phyloP scores from a whole-genome alignment of 257 asterid species.

The Penstemon newberryi region DNA sequence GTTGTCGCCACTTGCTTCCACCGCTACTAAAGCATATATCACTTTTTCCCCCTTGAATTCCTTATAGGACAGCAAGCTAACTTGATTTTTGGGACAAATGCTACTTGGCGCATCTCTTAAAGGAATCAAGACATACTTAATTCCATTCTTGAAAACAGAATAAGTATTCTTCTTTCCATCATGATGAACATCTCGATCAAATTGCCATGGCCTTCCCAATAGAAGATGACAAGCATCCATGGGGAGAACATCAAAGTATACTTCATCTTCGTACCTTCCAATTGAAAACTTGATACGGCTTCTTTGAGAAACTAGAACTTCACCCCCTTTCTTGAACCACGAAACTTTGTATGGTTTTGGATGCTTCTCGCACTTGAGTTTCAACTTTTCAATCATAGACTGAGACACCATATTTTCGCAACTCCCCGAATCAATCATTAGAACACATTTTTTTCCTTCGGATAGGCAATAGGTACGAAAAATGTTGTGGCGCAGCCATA shows the following conservation, averaged over 20 bases:
- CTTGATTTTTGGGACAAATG: neutral
- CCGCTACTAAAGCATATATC: neutral
- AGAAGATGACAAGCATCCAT: neutral
- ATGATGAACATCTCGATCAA: neutral
- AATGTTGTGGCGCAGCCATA: neutral
- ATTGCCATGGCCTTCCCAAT: neutral
- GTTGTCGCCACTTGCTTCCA: neutral
- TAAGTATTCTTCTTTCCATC: neutral
- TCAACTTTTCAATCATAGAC: neutral
- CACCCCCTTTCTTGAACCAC: neutral
- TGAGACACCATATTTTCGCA: neutral
- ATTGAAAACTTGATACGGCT: neutral
- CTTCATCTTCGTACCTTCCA: neutral
- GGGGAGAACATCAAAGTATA: neutral
- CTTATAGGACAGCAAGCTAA: neutral
- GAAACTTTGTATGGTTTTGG: neutral
- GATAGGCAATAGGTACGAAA: neutral
- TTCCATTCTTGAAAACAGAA: neutral
- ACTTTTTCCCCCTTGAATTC: neutral
- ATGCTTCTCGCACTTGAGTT: neutral
- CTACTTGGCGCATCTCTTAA: neutral
- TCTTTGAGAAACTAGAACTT: neutral
- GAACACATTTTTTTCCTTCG: neutral
- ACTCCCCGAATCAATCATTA: neutral
- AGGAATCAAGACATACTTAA: neutral